Conservation (phyloP, 352 stramenopile genomes). For the Achlya hypogyna region DNA sequence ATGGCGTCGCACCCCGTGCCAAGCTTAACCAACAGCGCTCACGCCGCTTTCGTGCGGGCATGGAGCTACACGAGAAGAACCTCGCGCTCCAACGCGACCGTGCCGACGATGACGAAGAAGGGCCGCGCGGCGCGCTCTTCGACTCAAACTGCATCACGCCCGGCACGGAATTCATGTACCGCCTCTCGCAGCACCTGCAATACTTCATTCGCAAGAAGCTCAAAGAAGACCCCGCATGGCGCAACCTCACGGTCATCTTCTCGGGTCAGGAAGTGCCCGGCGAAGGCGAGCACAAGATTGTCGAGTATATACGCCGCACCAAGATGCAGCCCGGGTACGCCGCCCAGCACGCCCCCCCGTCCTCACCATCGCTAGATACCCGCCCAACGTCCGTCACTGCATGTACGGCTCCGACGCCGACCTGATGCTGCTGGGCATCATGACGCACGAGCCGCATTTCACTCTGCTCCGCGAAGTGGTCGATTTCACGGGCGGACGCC, state of each 20-base stretch:
- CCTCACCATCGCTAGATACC: constrained; percentile 44
- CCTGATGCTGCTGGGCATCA: constrained; percentile 97
- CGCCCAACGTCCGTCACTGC: constrained; percentile 94
- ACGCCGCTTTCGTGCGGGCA: constrained; percentile 86
- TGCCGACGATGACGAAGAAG: constrained; percentile 37
- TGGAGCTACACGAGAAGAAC: constrained; percentile 76
- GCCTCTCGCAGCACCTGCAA: constrained; percentile 82
- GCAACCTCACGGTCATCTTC: constrained; percentile 94
- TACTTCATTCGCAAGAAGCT: constrained; percentile 96
- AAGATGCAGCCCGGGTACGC: constrained; percentile 75
- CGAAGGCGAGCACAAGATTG: constrained; percentile 99
- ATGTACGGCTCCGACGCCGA: constrained; percentile 99
- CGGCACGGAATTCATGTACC: constrained; percentile 98
- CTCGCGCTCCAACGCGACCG: constrained; percentile 55
- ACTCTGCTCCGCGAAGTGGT: constrained; percentile 97
- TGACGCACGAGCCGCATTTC: constrained; percentile 98
- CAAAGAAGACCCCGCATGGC: constrained; percentile 92
- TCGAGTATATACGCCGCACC: constrained; percentile 93
- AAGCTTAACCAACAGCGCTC: constrained; percentile 99
- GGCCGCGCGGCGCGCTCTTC: constrained; percentile 74
- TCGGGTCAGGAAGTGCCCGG: constrained; percentile 95
- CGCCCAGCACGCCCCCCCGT: neutral
- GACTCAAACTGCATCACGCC: constrained; percentile 99
- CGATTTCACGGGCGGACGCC: constrained; percentile 79
- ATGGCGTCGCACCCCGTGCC: constrained; percentile 96